Percentiles rank a stretch among this genome's conserved stretches.
Evolutionary conservation across 805 yeast species (phyloP).

Genomic region (Metschnikowia noctiluminum): DNA sequence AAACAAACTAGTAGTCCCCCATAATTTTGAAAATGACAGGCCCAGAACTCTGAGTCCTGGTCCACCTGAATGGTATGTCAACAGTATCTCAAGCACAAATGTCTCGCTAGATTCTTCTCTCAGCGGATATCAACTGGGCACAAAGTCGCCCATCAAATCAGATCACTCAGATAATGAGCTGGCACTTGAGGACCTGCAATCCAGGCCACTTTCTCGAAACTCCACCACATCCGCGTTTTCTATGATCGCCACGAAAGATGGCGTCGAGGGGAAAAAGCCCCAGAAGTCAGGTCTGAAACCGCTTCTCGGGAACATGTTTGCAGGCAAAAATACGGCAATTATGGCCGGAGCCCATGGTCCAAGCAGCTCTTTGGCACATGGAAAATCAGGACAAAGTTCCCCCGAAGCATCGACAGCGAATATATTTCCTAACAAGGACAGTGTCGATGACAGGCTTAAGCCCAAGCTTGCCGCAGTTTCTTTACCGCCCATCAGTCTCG

Average conservation of each 20-base stretch:
- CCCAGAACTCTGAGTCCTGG: not conserved
- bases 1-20: no score
- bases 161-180: conserved; percentile 8
- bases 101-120: conserved; percentile 25
- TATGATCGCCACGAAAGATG: conserved; percentile 72
- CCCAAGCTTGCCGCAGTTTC: conserved; percentile 10
- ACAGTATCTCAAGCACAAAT: conserved; percentile 18
- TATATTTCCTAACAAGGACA: no score
- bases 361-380: no score
- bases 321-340: conserved; percentile 10
- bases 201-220: conserved; percentile 59
- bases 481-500: conserved; percentile 41
- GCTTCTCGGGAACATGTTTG: conserved; percentile 31
- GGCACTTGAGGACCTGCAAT: conserved; percentile 23
- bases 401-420: no score
- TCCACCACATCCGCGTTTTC: conserved; percentile 67
- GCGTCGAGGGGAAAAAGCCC: conserved; percentile 60
- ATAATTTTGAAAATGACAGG: no score
- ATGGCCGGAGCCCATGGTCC: no score
- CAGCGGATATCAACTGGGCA: conserved; percentile 25
- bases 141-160: conserved; percentile 1
- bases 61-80: conserved; percentile 6
- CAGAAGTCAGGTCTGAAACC: conserved; percentile 43
- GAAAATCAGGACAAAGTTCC: no score
- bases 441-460: not conserved